Base-by-base conservation (phyloP, 1,284 basidiomycete species). In the Trametes pubescens region DNA sequence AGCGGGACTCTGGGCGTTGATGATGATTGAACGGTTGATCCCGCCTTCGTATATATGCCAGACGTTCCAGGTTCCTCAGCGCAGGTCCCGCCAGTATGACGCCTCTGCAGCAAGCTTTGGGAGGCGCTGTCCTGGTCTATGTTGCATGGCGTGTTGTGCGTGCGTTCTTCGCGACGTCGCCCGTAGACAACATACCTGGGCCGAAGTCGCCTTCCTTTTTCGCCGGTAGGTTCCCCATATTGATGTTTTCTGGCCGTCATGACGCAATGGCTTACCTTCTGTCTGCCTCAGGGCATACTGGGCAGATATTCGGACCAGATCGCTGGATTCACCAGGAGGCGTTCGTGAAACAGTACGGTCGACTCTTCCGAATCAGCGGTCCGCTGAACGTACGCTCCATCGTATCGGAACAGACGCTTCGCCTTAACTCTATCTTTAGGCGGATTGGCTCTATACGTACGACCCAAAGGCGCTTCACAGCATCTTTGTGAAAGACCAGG, bases 401-500 rank as follows among this genome's bases (percentile, higher is more conserved):
- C 34, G 4, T 21, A n/a, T 14, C 16, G 4, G 10, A 32, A 11
- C 2, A 9, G 18, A 10, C n/a, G 6, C 22, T 16, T 13, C 9
- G 18, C 10, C 8, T 18, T 34, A 6, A 34, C 1, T n/a, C 29
- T 7, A 2, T 14, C 11, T 21, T 2, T 22, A 66, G 62, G 22
- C 55, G 7, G 26, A 54, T 32, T 55, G 51, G 51, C 49, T 64
- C 10, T 64, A 53, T 21, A 51, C 49, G 26, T 63, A 52, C 48
- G 66, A 70, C 34, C 61, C 69, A 2, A 51, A 58, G 26, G 69
- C 69, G 8, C 32, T 70, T 9, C 61, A 70, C 47, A 64, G 57
- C 54, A 65, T 70, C 38, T 53, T 56, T n/a, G 55, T 70, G 34
- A 70, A 70, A 43, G 69, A 70, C 14, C 69, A 68, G 24, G 64